Evolutionary conservation across 2,329 filamentous ascomycete species (phyloP).

Genomic region (Arthrobotrys conoides): DNA sequence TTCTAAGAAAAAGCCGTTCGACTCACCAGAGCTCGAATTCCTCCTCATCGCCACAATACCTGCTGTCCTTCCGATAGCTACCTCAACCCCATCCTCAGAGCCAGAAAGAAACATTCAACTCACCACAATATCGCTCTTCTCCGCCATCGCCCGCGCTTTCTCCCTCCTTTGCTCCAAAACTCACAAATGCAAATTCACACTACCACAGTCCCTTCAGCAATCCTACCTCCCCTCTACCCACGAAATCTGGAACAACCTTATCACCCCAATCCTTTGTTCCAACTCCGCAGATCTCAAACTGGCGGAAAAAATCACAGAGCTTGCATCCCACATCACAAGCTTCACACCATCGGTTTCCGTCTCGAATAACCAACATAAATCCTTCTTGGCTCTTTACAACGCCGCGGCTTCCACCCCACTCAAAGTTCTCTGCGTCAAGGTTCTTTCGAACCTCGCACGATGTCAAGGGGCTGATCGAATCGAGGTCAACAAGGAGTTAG

Average conservation of each 20-base stretch:
- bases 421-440: slow-evolving; percentile 47
- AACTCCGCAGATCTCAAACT: slow-evolving; percentile 75
- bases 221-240: slow-evolving; percentile 73
- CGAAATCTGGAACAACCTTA: slow-evolving; percentile 73
- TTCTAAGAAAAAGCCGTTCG: slow-evolving; percentile 47
- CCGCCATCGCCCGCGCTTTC: slow-evolving; percentile 77
- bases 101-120: slow-evolving; percentile 69
- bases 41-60: slow-evolving; percentile 70
- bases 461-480: slow-evolving; percentile 70
- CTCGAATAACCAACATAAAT: slow-evolving; percentile 71
- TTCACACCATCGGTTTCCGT: slow-evolving; percentile 66
- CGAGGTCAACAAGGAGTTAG: slow-evolving; percentile 74
- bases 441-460: slow-evolving; percentile 40
- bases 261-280: slow-evolving; percentile 73
- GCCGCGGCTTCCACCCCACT: slow-evolving; percentile 66
- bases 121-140: slow-evolving; percentile 74
- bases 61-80: slow-evolving; percentile 70
- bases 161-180: slow-evolving; percentile 42
- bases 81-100: slow-evolving; percentile 67
- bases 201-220: slow-evolving; percentile 70
- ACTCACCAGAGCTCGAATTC: slow-evolving; percentile 69
- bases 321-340: slow-evolving; percentile 77
- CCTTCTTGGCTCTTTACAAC: slow-evolving; percentile 77
- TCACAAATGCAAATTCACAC: slow-evolving; percentile 45
- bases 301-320: slow-evolving; percentile 75